A percentile compares a stretch with the other conserved stretches of the same genome.
These are phyloP conservation scores for Phytopythium mirpurense DNA, from an alignment of 352 stramenopile species.

Conservation along the genomic window DNA sequence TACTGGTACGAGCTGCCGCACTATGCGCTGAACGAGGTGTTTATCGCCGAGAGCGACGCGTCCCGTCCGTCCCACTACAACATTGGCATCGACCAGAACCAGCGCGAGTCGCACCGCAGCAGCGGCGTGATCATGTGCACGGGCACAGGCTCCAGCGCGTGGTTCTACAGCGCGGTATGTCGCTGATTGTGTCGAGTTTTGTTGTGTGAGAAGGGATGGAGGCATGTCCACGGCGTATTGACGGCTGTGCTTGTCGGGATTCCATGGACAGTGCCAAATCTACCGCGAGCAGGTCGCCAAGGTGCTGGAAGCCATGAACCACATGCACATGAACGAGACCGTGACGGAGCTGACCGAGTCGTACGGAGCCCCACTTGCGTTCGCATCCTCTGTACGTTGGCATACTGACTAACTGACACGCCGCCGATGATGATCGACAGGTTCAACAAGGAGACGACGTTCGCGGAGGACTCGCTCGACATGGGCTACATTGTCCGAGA, in stretches of 20 bases:
- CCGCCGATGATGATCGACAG: slow-evolving; percentile 17
- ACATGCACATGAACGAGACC: slow-evolving; percentile 86
- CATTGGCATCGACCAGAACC: slow-evolving; percentile 85
- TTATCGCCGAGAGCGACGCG: slow-evolving; percentile 84
- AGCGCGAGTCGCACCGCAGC: slow-evolving; percentile 84
- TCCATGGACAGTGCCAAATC: slow-evolving; percentile 61
- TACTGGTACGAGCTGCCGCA: slow-evolving; percentile 84
- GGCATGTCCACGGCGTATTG: not conserved
- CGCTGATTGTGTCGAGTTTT: too few species aligned
- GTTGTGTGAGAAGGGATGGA: not conserved
- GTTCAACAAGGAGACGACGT: slow-evolving; percentile 86
- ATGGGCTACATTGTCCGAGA: slow-evolving; percentile 86
- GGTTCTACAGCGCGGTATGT: slow-evolving; percentile 83
- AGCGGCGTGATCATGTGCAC: slow-evolving; percentile 87
- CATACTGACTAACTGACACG: slow-evolving; percentile 1
- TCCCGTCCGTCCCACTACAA: slow-evolving; percentile 86
- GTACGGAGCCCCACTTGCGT: slow-evolving; percentile 22
- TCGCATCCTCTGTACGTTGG: too few species aligned
- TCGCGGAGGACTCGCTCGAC: slow-evolving; percentile 75
- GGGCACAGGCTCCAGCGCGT: slow-evolving; percentile 83
- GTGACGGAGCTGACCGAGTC: slow-evolving; percentile 84
- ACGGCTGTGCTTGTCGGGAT: too few species aligned
- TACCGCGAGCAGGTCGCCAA: slow-evolving; percentile 84
- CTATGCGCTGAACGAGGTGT: slow-evolving; percentile 87
- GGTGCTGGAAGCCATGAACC: slow-evolving; percentile 77